These are phyloP conservation scores for Epichloe sibirici DNA, from an alignment of 2,329 filamentous ascomycete species.

Conservation along the genomic window DNA sequence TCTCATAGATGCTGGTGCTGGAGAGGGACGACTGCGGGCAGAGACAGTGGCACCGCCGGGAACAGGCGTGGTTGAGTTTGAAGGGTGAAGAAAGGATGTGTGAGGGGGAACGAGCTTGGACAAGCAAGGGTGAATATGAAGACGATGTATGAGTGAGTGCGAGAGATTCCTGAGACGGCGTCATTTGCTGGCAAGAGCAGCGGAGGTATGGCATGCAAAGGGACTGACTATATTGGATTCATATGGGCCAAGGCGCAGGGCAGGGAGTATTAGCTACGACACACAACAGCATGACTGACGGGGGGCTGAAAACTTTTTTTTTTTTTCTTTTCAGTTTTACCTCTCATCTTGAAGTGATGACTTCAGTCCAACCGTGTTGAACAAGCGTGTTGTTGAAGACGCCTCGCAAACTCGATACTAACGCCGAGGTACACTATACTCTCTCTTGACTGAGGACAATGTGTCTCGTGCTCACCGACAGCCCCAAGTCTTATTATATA, in stretches of 20 bases:
- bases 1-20: conserved; percentile 22
- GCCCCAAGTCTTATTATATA: too few relatives aligned
- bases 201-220: not conserved
- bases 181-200: not conserved
- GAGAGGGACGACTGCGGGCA: conserved; percentile 15
- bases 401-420: too few relatives aligned
- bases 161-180: not conserved
- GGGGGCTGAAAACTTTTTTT: not conserved
- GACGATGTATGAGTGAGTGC: conserved; percentile 8
- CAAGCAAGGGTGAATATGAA: conserved; percentile 5
- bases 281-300: not conserved
- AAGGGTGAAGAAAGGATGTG: conserved; percentile 18
- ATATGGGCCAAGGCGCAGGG: not conserved
- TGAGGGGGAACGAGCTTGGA: not conserved
- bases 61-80: conserved; percentile 30
- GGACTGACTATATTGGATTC: not conserved
- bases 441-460: too few relatives aligned
- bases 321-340: too few relatives aligned
- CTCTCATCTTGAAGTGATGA: too few relatives aligned
- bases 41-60: conserved; percentile 17
- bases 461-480: too few relatives aligned
- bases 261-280: not conserved
- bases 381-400: too few relatives aligned
- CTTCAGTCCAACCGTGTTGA: too few relatives aligned
- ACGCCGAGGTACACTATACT: too few relatives aligned